A percentile compares a stretch with the other conserved stretches of the same genome.
These are phyloP conservation scores for Zasmidium citrigriseum DNA, from an alignment of 2,329 filamentous ascomycete genomes.

Conservation along the genomic window DNA sequence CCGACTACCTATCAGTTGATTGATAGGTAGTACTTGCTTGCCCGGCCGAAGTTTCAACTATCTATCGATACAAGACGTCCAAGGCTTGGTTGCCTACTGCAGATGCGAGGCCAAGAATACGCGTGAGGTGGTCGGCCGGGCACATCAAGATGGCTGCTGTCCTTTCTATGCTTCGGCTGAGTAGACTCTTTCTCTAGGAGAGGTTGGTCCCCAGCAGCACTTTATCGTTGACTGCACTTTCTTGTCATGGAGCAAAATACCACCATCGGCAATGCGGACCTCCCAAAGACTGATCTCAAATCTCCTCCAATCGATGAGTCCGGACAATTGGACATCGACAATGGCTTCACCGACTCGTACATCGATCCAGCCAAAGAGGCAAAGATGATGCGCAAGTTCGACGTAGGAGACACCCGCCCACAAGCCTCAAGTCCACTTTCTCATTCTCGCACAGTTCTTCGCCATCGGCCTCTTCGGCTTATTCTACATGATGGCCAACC, in stretches of 20 bases:
- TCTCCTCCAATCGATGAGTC: neutral
- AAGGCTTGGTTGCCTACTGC: neutral
- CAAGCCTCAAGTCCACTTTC: neutral
- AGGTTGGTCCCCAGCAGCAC: no score
- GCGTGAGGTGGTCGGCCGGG: neutral
- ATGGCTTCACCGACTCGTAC: neutral
- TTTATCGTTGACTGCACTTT: no score
- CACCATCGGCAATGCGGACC: neutral
- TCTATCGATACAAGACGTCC: neutral
- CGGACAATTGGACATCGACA: neutral
- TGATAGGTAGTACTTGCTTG: neutral
- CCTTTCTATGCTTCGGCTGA: no score
- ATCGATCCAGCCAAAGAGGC: constrained; percentile 6
- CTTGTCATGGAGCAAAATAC: neutral
- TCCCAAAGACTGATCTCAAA: neutral
- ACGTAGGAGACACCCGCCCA: neutral
- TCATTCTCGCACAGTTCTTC: neutral
- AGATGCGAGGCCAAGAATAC: neutral
- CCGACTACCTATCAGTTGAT: neutral
- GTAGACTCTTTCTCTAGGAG: no score
- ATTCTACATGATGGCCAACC: constrained; percentile 14
- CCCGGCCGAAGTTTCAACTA: neutral
- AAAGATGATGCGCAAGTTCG: constrained; percentile 12
- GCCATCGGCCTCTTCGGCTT: constrained; percentile 10
- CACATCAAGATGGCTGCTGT: neutral